Percentiles rank a stretch among this genome's conserved stretches.
Evolutionary conservation across 345 rosid species (phyloP).

Genomic region (Luvunga scandens): DNA sequence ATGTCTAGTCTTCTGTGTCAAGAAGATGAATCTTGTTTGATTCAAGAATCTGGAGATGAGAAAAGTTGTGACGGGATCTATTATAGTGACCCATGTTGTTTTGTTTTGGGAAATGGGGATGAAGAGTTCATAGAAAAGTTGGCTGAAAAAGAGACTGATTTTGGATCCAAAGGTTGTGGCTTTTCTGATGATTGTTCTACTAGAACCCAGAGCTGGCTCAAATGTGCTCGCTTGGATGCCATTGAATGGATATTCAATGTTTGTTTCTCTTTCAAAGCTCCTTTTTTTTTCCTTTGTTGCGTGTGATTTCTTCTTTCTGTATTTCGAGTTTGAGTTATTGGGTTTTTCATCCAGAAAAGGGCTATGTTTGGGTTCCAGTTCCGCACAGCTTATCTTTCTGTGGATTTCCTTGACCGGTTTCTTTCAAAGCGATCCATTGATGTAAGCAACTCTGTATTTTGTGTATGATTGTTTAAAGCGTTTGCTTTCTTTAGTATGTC

Average conservation of each 20-base stretch:
- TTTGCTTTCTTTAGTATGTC: background rate
- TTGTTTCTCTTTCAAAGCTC: conserved; percentile 4
- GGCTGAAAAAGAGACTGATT: conserved; percentile 33
- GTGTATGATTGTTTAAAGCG: background rate
- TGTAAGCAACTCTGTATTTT: conserved; percentile 38
- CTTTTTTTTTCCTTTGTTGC: background rate
- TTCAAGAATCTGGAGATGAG: conserved; percentile 25
- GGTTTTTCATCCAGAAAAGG: conserved; percentile 46
- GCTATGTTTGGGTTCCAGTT: conserved; percentile 58
- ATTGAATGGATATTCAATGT: conserved; percentile 83
- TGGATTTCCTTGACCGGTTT: conserved; percentile 68
- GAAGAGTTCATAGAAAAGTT: conserved; percentile 40
- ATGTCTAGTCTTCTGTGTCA: conserved; percentile 52
- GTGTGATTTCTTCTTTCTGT: background rate
- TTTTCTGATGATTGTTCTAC: conserved; percentile 15
- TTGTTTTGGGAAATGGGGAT: conserved; percentile 33
- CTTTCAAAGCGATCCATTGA: conserved; percentile 57
- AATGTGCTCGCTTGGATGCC: conserved; percentile 56
- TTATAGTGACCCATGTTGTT: conserved; percentile 7
- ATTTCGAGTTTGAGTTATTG: background rate
- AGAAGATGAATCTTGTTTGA: conserved; percentile 45
- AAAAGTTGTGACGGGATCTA: background rate
- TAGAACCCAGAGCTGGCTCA: conserved; percentile 23
- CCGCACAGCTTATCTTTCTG: conserved; percentile 69
- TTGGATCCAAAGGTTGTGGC: conserved; percentile 19